Conservation (phyloP, 345 rosid genomes). For the Durio zibethinus region DNA sequence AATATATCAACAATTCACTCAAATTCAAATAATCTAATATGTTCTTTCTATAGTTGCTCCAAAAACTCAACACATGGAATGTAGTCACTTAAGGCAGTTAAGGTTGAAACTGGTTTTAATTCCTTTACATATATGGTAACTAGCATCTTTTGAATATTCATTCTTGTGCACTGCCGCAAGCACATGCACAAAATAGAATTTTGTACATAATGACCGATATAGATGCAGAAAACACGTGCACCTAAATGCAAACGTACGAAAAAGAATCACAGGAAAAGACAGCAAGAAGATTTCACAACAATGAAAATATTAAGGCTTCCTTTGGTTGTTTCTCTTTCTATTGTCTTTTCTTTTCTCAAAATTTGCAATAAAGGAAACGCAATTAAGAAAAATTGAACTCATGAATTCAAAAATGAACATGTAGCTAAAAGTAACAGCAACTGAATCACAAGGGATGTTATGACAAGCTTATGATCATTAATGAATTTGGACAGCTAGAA, state of each 20-base stretch:
- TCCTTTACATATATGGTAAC: background rate
- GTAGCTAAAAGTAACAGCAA: background rate
- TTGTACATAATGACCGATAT: background rate
- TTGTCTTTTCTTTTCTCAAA: background rate
- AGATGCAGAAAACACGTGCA: background rate
- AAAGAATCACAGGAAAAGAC: background rate
- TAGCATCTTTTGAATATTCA: background rate
- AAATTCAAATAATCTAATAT: background rate
- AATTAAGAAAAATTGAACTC: background rate
- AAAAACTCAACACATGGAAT: background rate
- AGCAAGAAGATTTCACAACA: slow-evolving; percentile 5
- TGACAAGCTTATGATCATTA: background rate
- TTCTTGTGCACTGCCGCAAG: background rate
- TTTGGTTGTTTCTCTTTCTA: background rate
- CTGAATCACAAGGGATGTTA: background rate
- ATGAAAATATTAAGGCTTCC: background rate
- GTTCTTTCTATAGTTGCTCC: background rate
- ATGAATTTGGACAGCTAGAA: background rate
- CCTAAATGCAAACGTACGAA: background rate
- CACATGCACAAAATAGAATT: background rate
- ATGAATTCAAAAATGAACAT: background rate
- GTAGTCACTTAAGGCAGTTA: background rate
- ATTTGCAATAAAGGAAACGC: background rate
- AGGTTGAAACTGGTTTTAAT: background rate
- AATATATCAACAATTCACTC: background rate